Evolutionary conservation across 345 rosid genomes (phyloP), one percentile per base, ranked within the genome.

Genomic region (Hibiscus mutabilis): DNA sequence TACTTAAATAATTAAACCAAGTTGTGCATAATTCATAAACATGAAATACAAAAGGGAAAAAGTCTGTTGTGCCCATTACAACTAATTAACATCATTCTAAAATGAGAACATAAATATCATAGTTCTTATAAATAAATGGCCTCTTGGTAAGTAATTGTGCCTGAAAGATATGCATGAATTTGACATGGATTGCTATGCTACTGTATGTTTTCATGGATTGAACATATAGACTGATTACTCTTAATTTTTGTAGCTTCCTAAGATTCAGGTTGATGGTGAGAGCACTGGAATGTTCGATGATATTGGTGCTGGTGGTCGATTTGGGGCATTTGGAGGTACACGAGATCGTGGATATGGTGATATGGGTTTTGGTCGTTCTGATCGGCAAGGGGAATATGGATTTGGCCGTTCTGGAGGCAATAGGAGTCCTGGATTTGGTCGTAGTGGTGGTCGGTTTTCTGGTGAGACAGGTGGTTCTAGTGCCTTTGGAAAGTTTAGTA

Each of bases 281-380:
- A 27, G 59, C 59, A 27, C 1, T 9, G 44, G 14, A 24, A 67
- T n/a, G 71, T 49, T 49, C 22, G 11, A 29, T 49, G 71, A 67
- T 6, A 49, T 67, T 3, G 59, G 59, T 16, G 25, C 25, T 49
- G 71, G 42, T 49, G 44, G n/a, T 51, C 24, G 71, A 27, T 66
- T 49, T 46, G 69, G 69, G 68, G 44, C 53, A 64, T 64, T 64
- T 66, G 70, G 57, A 46, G 40, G 70, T 15, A 0, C 57, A 15
- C 70, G 57, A 66, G 70, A 66, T 47, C 70, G 70, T 46, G 31
- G 70, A 25, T 66, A 24, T 49, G 58, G 70, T 49, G 70, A 67
- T 49, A 47, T 3, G 35, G 70, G 70, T 49, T 67, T 27, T 67
- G 58, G 70, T 14, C 69, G 14, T 66, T 6, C 69, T 44, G 56